A percentile compares a stretch with the other conserved stretches of the same genome.
Evolutionary conservation across 2,329 filamentous ascomycete genomes (phyloP).

Genomic region (Penicillium nordicum): DNA sequence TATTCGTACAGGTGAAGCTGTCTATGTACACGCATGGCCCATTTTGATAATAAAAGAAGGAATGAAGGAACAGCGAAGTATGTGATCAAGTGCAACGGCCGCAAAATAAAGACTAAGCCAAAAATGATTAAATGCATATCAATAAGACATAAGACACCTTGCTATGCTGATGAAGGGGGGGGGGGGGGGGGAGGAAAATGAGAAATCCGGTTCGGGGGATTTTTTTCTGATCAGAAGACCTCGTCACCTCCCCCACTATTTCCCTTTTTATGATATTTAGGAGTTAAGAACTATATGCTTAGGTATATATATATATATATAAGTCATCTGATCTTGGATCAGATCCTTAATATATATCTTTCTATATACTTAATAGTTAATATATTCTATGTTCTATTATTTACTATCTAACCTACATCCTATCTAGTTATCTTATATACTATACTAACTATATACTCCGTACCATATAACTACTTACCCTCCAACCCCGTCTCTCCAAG

Average conservation of each 20-base stretch:
- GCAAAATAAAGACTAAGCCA: background rate
- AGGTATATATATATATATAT: too few relatives aligned
- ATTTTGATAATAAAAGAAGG: background rate
- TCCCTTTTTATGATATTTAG: background rate
- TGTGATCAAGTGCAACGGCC: background rate
- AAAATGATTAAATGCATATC: background rate
- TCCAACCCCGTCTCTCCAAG: constrained; percentile 4
- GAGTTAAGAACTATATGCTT: too few relatives aligned
- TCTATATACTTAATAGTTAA: background rate
- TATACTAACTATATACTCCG: background rate
- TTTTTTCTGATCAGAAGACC: constrained; percentile 37
- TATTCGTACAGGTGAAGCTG: background rate
- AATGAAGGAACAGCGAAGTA: background rate
- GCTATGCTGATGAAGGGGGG: constrained; percentile 9
- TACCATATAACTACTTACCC: background rate
- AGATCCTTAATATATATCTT: background rate
- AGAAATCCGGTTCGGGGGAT: constrained; percentile 28
- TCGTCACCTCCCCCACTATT: constrained; percentile 25
- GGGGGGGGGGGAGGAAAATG: constrained; percentile 1
- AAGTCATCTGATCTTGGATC: too few relatives aligned
- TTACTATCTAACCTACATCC: background rate
- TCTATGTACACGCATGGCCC: background rate
- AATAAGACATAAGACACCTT: constrained; percentile 4
- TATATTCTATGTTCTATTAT: background rate
- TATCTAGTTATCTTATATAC: background rate